A percentile compares a stretch with the other conserved stretches of the same genome.
These are phyloP conservation scores for Vicia sativa DNA, from an alignment of 306 rosid genomes.

Conservation along the genomic window DNA sequence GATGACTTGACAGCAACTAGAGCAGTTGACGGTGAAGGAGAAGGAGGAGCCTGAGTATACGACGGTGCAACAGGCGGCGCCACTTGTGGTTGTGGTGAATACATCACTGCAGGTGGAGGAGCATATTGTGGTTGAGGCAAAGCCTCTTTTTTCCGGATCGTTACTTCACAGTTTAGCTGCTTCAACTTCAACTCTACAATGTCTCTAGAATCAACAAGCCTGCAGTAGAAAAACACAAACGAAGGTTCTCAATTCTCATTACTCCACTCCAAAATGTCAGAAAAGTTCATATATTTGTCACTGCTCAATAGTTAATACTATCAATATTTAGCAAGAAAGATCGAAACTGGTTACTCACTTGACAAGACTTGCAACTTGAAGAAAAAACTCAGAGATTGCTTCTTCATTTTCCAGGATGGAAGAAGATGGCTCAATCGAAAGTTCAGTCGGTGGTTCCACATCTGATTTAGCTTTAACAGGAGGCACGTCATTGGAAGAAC, in stretches of 20 bases:
- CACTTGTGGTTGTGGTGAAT: slow-evolving; percentile 40
- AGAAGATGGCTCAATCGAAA: slow-evolving; percentile 42
- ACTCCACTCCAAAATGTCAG: not conserved
- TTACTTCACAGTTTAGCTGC: slow-evolving; percentile 69
- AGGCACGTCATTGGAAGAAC: slow-evolving; percentile 52
- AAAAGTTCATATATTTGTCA: not conserved
- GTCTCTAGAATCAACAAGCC: slow-evolving; percentile 90
- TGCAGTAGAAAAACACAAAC: slow-evolving; percentile 38
- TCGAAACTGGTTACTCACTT: slow-evolving; percentile 51
- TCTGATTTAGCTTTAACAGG: slow-evolving; percentile 49
- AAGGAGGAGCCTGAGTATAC: slow-evolving; percentile 32
- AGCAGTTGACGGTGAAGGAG: slow-evolving; percentile 48
- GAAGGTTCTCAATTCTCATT: not conserved
- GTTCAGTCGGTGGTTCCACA: slow-evolving; percentile 36
- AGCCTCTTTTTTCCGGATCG: slow-evolving; percentile 77
- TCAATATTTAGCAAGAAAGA: not conserved
- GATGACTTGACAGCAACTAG: slow-evolving; percentile 52
- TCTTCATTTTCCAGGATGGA: slow-evolving; percentile 60
- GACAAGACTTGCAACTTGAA: slow-evolving; percentile 73
- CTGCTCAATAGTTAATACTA: not conserved
- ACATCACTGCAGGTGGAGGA: slow-evolving; percentile 42
- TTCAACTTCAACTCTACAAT: slow-evolving; percentile 74
- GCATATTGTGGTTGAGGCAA: slow-evolving; percentile 57
- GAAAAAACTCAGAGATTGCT: slow-evolving; percentile 62
- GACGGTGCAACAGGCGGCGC: slow-evolving; percentile 33